Base-by-base conservation (phyloP, 805 yeast species). In the Candida yuanshanica region DNA sequence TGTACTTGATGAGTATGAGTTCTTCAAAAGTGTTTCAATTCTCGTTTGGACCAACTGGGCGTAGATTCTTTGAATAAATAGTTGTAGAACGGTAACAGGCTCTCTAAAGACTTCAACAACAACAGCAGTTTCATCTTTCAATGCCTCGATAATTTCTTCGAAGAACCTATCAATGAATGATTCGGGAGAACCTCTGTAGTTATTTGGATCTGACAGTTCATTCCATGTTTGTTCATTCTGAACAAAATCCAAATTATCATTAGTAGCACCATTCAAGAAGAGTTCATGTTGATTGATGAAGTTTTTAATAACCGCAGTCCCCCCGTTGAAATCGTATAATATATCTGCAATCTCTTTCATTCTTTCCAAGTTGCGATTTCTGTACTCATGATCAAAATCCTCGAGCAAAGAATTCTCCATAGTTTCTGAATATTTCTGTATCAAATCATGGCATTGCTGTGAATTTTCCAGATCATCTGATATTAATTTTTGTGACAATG, bases 201-300 rank as follows among this genome's bases (percentile, higher is more conserved):
- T 65, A 24, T 70, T 69, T 0, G 93, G 88, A 50, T 83, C 79
- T 2, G 80, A 58, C 36, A 91, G 57, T 17, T 65, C 63, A 10
- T 63, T 60, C 89, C 95, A 87, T 16, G 72, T 66, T 0, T 62
- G 55, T 36, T 75, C 77, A 47, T 73, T 68, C 17, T 68, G 66
- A 20, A 67, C 36, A 10, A 49, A 43, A 26, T 63, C 52, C 12
- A 47, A 62, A 23, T 60, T 56, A 4, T 45, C 36, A 11, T 24
- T 10, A 10, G 47, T 32, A 9, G 41, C 55, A 29, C 60, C 63
- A 50, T 60, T 52, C 37, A 64, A 67, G 59, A 90, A 83, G 44
- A 82, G 74, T 37, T 80, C 83, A 56, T 85, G 87, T 56, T 85
- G 88, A 56, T 78, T 79, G 33, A 90, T 84, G 63, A 86, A 91